Evolutionary conservation across 139 green algal species (phyloP).

Genomic region (Penium margaritaceum): DNA sequence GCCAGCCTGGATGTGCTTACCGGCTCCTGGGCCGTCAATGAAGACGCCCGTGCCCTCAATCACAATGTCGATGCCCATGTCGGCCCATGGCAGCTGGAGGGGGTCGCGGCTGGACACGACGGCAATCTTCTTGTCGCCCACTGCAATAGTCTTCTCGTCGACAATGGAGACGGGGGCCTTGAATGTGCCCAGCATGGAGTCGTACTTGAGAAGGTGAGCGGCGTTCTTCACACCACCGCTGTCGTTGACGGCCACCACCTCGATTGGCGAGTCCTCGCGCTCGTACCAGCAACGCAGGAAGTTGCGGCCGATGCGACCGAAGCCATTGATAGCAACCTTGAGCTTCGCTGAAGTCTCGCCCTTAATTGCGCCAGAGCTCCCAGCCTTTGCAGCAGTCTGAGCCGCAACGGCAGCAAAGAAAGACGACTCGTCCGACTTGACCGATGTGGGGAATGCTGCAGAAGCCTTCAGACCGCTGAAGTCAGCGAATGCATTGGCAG

Average conservation of each 20-base stretch:
- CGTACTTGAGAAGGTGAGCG: slow-evolving; percentile 98
- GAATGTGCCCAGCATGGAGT: slow-evolving; percentile 95
- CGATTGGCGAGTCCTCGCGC: slow-evolving; percentile 50
- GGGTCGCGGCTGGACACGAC: slow-evolving; percentile 92
- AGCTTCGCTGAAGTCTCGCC: slow-evolving; percentile 27
- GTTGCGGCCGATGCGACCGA: slow-evolving; percentile 65
- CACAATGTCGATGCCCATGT: slow-evolving; percentile 82
- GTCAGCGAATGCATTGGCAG: no score
- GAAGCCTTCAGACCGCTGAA: no score
- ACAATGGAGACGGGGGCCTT: slow-evolving; percentile 83
- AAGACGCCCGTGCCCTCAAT: slow-evolving; percentile 78
- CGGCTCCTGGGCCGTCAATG: slow-evolving; percentile 50
- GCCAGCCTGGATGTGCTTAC: slow-evolving; percentile 54
- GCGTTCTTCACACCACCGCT: slow-evolving; percentile 87
- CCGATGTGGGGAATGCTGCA: no score
- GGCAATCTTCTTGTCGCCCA: slow-evolving; percentile 89
- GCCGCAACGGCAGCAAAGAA: no score
- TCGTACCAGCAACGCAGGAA: slow-evolving; percentile 53
- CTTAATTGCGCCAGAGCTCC: slow-evolving; percentile 9
- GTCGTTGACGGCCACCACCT: slow-evolving; percentile 94
- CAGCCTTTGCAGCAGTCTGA: no score
- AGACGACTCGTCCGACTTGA: no score
- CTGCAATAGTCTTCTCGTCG: slow-evolving; percentile 77
- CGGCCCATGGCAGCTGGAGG: slow-evolving; percentile 85
- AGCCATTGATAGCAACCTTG: slow-evolving; percentile 49